These are phyloP conservation scores for Colletotrichum agaves DNA, from an alignment of 2,329 filamentous ascomycete species.

Conservation along the genomic window DNA sequence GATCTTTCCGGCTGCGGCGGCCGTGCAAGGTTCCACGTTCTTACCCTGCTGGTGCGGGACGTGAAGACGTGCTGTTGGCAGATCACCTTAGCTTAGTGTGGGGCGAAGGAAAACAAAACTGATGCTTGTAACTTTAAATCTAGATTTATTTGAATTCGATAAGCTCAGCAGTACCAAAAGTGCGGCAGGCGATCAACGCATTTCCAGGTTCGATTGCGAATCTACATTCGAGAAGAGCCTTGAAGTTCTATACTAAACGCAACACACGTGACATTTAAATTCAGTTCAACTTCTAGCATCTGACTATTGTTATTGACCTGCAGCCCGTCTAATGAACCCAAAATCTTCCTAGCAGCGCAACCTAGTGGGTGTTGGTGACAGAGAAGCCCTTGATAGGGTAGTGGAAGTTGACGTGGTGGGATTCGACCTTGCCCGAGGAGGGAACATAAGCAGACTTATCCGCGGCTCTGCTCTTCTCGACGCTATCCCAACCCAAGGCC, in stretches of 20 bases:
- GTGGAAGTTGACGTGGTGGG: slow-evolving; percentile 31
- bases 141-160: background rate
- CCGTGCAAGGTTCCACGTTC: background rate
- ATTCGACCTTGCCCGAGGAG: slow-evolving; percentile 10
- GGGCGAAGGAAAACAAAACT: too few relatives aligned
- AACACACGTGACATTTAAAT: background rate
- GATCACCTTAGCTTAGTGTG: too few relatives aligned
- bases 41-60: background rate
- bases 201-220: background rate
- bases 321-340: background rate
- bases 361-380: slow-evolving; percentile 27
- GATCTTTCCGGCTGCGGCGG: background rate
- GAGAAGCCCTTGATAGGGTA: slow-evolving; percentile 32
- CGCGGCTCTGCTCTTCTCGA: slow-evolving; percentile 28
- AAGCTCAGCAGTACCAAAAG: too few relatives aligned
- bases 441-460: slow-evolving; percentile 31
- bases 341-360: too few relatives aligned
- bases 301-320: background rate
- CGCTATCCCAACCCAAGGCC: slow-evolving; percentile 28
- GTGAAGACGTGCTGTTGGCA: background rate
- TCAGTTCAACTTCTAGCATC: background rate
- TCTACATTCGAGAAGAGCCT: too few relatives aligned
- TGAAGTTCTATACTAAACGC: background rate
- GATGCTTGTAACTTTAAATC: too few relatives aligned
- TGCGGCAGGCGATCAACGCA: background rate